These are phyloP conservation scores for Irineochytrium annulatum DNA, from an alignment of 192 early-diverging fungal species.

Conservation along the genomic window DNA sequence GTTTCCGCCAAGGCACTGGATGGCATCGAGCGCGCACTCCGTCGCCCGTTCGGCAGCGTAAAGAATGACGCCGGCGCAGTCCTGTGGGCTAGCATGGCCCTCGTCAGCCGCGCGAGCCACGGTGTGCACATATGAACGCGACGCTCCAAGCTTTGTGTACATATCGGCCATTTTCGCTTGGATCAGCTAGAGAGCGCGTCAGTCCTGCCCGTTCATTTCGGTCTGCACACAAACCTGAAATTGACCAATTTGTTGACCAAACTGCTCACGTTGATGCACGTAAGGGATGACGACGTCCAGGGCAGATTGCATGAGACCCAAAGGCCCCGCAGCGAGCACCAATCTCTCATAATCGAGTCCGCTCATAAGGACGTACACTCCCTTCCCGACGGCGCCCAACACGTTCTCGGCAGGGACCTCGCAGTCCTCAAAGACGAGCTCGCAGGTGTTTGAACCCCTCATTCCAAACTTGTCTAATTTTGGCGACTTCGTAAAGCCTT, in stretches of 20 bases:
- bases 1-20: constrained; percentile 93
- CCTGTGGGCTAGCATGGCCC: constrained; percentile 54
- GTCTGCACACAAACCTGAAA: constrained; percentile 56
- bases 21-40: constrained; percentile 86
- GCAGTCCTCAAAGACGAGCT: constrained; percentile 92
- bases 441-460: constrained; percentile 93
- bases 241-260: constrained; percentile 76
- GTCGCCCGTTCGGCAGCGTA: constrained; percentile 93
- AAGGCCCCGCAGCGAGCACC: constrained; percentile 84
- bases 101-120: constrained; percentile 81
- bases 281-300: constrained; percentile 81
- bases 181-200: constrained; percentile 46
- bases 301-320: constrained; percentile 87
- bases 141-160: constrained; percentile 93
- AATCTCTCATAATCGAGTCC: constrained; percentile 88
- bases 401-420: constrained; percentile 87
- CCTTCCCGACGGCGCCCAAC: constrained; percentile 74
- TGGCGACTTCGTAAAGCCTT: constrained; percentile 77
- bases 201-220: not conserved
- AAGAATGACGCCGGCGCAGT: constrained; percentile 91
- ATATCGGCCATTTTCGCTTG: constrained; percentile 97
- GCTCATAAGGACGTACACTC: constrained; percentile 94
- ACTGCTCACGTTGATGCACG: constrained; percentile 83
- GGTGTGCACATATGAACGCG: constrained; percentile 85
- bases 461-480: constrained; percentile 96